Conservation (phyloP, 1,139 yeast genomes). For the Hanseniaspora sp. region DNA sequence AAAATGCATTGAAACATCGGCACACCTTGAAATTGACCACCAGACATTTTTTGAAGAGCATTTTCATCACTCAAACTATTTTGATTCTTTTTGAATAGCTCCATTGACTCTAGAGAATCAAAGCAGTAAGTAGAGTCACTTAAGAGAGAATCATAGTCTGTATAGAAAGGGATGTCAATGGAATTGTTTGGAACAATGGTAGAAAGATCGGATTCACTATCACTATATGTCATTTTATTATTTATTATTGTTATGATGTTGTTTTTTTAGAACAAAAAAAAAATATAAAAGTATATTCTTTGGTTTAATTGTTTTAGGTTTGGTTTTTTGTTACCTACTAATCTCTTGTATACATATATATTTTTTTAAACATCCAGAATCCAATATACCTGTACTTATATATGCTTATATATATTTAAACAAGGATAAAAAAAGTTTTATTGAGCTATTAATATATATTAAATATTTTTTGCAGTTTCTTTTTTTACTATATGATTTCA, state of each 20-base stretch:
- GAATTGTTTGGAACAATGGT: conserved; percentile 6
- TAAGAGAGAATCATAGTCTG: conserved; percentile 1
- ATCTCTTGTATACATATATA: too few species aligned
- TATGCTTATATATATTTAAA: too few species aligned
- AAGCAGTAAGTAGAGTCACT: conserved; percentile 10
- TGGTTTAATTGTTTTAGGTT: too few species aligned
- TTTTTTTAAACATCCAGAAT: too few species aligned
- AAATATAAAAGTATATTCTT: too few species aligned
- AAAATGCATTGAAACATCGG: conserved; percentile 9
- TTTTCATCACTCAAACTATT: not conserved
- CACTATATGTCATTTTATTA: not conserved
- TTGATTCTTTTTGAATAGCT: not conserved
- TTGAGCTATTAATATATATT: too few species aligned
- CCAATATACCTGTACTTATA: too few species aligned
- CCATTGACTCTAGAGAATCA: conserved; percentile 1
- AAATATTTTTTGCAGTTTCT: too few species aligned
- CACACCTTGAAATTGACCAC: not conserved
- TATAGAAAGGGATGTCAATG: conserved; percentile 8
- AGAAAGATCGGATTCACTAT: not conserved
- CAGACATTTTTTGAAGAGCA: not conserved
- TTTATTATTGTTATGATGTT: not conserved
- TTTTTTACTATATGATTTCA: too few species aligned
- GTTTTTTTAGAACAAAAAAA: too few species aligned
- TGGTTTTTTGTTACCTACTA: too few species aligned
- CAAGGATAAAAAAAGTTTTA: too few species aligned